A percentile compares a stretch with the other conserved stretches of the same genome.
These are phyloP conservation scores for Elsinoe batatas DNA, from an alignment of 2,329 filamentous ascomycete genomes.

Conservation along the genomic window DNA sequence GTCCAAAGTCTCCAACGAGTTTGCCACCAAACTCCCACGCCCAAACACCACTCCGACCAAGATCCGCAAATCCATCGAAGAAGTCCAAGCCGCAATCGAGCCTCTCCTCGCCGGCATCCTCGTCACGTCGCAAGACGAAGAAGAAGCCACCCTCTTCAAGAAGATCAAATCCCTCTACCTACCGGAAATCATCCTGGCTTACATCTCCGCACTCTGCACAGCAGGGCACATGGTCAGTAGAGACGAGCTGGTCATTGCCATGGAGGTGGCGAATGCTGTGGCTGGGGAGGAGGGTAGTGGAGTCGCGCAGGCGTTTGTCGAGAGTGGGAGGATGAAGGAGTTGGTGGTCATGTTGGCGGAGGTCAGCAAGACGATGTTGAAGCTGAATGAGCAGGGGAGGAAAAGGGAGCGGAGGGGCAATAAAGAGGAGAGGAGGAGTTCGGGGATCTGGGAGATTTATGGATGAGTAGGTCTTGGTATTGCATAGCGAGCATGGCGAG, in stretches of 20 bases:
- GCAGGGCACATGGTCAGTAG: conserved; percentile 64
- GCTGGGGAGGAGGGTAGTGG: conserved; percentile 39
- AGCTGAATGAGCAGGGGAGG: conserved; percentile 35
- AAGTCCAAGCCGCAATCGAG: conserved; percentile 30
- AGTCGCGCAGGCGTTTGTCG: conserved; percentile 30
- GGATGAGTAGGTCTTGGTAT: neutral
- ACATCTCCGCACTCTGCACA: conserved; percentile 70
- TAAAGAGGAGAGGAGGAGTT: conserved; percentile 20
- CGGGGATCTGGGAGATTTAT: conserved; percentile 35
- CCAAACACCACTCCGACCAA: conserved; percentile 19
- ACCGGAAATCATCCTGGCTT: conserved; percentile 76
- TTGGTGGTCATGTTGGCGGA: conserved; percentile 55
- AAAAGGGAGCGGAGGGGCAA: conserved; percentile 35
- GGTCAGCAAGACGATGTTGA: conserved; percentile 61
- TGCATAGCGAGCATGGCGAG: too few species aligned
- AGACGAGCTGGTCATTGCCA: conserved; percentile 68
- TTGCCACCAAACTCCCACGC: conserved; percentile 22
- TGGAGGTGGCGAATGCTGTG: conserved; percentile 71
- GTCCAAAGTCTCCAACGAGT: conserved; percentile 29
- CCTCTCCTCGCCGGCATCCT: conserved; percentile 28
- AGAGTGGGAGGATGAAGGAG: conserved; percentile 36
- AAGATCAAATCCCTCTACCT: conserved; percentile 68
- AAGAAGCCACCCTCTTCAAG: conserved; percentile 51
- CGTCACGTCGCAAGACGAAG: conserved; percentile 26
- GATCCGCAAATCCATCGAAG: conserved; percentile 31